Conservation (phyloP, 495 filamentous ascomycete species). For the Chaetomium cochliodes region DNA sequence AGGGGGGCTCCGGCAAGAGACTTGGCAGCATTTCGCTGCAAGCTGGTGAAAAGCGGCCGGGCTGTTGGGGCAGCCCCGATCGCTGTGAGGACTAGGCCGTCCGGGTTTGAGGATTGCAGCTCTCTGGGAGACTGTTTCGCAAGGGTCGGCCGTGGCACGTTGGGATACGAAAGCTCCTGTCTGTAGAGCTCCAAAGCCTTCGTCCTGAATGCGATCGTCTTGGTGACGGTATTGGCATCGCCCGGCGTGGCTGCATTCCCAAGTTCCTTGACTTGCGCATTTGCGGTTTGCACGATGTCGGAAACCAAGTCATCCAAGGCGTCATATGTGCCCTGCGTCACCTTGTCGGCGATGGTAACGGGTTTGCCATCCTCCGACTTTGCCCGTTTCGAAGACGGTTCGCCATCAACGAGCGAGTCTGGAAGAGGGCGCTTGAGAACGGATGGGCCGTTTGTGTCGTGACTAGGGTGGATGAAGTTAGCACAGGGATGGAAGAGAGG, state of each 20-base stretch:
- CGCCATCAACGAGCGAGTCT: slow-evolving; percentile 35
- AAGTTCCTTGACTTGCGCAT: slow-evolving; percentile 43
- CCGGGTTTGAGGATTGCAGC: slow-evolving; percentile 29
- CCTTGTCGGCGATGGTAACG: slow-evolving; percentile 48
- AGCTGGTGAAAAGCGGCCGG: slow-evolving; percentile 80
- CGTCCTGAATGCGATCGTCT: slow-evolving; percentile 43
- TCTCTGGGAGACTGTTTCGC: slow-evolving; percentile 21
- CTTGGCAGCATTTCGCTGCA: slow-evolving; percentile 46
- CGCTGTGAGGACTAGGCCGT: slow-evolving; percentile 65
- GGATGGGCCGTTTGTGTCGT: slow-evolving; percentile 40
- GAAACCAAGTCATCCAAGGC: slow-evolving; percentile 46
- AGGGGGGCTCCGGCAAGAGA: slow-evolving; percentile 62
- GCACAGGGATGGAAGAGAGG: neutral
- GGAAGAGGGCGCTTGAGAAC: slow-evolving; percentile 49
- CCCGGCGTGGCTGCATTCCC: slow-evolving; percentile 28
- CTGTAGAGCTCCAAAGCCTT: slow-evolving; percentile 43
- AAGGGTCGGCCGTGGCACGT: slow-evolving; percentile 24
- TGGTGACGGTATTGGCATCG: slow-evolving; percentile 38
- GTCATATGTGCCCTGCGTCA: slow-evolving; percentile 43
- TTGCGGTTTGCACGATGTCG: slow-evolving; percentile 44
- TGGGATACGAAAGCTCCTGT: slow-evolving; percentile 43
- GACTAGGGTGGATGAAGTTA: slow-evolving; percentile 34
- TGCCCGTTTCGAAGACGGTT: slow-evolving; percentile 48
- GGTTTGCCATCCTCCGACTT: slow-evolving; percentile 42
- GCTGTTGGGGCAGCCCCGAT: slow-evolving; percentile 67